Percentiles rank a stretch among this genome's conserved stretches.
Conservation (phyloP, 805 yeast species). For the Blastobotrys chiropterorum region DNA sequence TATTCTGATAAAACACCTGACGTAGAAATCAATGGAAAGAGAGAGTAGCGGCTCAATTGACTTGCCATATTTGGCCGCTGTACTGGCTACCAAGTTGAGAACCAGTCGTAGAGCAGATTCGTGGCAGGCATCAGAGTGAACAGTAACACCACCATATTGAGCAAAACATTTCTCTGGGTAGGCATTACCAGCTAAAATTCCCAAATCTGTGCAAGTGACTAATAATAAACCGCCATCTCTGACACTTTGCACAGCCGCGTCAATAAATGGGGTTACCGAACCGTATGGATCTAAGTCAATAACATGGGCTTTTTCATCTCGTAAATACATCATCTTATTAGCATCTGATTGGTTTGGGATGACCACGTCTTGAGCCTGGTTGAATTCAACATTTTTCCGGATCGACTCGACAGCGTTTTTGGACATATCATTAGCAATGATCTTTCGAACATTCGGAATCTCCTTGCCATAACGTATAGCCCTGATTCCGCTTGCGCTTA, state of each 20-base stretch:
- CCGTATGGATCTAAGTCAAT: slow-evolving; percentile 97
- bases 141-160: slow-evolving; percentile 85
- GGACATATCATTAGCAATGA: slow-evolving; percentile 86
- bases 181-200: slow-evolving; percentile 91
- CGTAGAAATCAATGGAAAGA: slow-evolving; percentile 87
- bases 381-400: slow-evolving; percentile 60
- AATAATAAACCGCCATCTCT: slow-evolving; percentile 77
- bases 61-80: slow-evolving; percentile 87
- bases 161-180: slow-evolving; percentile 97
- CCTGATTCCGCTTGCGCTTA: slow-evolving; percentile 91
- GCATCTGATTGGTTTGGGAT: slow-evolving; percentile 81
- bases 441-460: slow-evolving; percentile 63
- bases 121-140: slow-evolving; percentile 82
- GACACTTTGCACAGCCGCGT: slow-evolving; percentile 81
- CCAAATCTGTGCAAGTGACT: slow-evolving; percentile 94
- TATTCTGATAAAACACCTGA: slow-evolving; percentile 77
- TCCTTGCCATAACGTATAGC: slow-evolving; percentile 93
- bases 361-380: slow-evolving; percentile 53
- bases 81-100: slow-evolving; percentile 61
- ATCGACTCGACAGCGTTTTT: slow-evolving; percentile 82
- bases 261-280: slow-evolving; percentile 92
- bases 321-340: slow-evolving; percentile 63
- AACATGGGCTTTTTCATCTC: slow-evolving; percentile 46
- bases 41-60: slow-evolving; percentile 80
- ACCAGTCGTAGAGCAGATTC: slow-evolving; percentile 89